Conservation (phyloP, 164 flowering plant genomes). For the Vitis rupestris region DNA sequence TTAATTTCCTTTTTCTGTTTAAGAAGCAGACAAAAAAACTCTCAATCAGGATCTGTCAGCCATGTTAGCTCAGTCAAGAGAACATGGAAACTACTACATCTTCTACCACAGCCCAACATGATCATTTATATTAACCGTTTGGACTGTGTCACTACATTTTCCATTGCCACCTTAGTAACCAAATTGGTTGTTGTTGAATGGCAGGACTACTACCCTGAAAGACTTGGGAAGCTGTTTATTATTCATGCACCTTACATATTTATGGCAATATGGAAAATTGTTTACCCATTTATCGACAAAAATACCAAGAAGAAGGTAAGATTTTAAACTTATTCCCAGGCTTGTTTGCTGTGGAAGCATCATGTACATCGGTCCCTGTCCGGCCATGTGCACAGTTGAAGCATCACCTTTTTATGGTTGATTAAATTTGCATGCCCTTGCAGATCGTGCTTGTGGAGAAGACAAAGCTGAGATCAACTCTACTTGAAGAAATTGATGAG, state of each 20-base stretch:
- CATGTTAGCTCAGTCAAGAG: too few species aligned
- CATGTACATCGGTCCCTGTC: neutral
- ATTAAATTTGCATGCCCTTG: neutral
- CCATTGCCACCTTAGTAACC: too few species aligned
- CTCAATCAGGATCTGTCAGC: too few species aligned
- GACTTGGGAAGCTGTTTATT: slow-evolving; percentile 67
- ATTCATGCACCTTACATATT: slow-evolving; percentile 75
- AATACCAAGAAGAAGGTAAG: slow-evolving; percentile 77
- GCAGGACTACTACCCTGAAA: slow-evolving; percentile 88
- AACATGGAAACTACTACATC: too few species aligned
- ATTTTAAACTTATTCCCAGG: neutral
- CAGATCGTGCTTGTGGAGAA: slow-evolving; percentile 77
- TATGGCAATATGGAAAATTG: slow-evolving; percentile 67
- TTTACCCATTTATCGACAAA: slow-evolving; percentile 74
- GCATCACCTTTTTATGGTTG: too few species aligned
- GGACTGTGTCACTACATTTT: too few species aligned
- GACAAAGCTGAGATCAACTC: slow-evolving; percentile 49
- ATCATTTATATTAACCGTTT: too few species aligned
- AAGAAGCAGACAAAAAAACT: too few species aligned
- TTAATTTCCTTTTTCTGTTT: too few species aligned
- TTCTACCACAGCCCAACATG: too few species aligned
- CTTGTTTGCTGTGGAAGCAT: too few species aligned
- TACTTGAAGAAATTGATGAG: slow-evolving; percentile 69
- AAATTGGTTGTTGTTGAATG: neutral
- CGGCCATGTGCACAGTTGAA: too few species aligned